A percentile compares a stretch with the other conserved stretches of the same genome.
phyloP scores from a whole-genome alignment of 176 grass and related monocot species.

The Poa pratensis region DNA sequence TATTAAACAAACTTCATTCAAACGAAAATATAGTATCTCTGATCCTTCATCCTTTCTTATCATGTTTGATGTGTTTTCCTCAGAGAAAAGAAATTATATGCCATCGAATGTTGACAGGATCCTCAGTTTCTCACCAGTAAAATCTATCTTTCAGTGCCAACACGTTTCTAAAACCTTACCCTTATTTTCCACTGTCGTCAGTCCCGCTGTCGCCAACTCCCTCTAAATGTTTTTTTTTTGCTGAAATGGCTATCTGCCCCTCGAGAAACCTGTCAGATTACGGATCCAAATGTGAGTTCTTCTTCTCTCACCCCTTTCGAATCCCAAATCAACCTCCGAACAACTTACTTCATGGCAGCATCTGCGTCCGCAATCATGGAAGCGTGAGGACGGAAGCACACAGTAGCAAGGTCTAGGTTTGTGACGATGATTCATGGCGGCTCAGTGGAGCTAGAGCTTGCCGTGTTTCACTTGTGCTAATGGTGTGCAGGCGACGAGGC shows the following conservation, averaged over 20 bases:
- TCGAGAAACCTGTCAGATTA: slow-evolving; percentile 5
- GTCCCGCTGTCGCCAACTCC: background rate
- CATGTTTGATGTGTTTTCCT: slow-evolving; percentile 15
- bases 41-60: background rate
- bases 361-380: background rate
- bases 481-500: background rate
- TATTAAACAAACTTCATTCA: slow-evolving; percentile 28
- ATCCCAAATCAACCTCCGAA: slow-evolving; percentile 1
- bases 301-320: background rate
- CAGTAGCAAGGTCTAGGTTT: background rate
- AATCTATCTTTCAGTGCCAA: background rate
- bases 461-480: background rate
- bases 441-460: background rate
- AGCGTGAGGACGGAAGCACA: background rate
- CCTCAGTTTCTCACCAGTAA: background rate
- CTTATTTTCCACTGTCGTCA: background rate
- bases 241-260: background rate
- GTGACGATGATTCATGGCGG: background rate
- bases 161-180: background rate
- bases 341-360: background rate
- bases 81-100: slow-evolving; percentile 4
- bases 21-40: background rate
- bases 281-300: background rate
- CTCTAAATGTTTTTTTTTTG: background rate
- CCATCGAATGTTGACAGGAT: slow-evolving; percentile 5